Evolutionary conservation across 164 flowering plant species (phyloP), one percentile per base, ranked within the genome.

Genomic region (Taxillus chinensis): DNA sequence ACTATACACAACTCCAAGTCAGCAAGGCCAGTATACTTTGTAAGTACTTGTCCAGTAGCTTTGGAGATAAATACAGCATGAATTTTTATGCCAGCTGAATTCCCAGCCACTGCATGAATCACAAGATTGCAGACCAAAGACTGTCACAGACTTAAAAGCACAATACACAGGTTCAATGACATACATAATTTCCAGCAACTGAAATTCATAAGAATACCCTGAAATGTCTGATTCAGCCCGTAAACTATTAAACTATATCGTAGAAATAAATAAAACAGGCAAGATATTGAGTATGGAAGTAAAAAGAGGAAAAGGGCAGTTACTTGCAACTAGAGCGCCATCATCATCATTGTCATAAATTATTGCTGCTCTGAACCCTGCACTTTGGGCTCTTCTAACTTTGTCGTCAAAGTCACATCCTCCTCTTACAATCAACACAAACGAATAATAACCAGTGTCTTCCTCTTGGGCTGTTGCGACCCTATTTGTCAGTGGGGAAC

Each of bases 351-450:
- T 70, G 72, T 91, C 88, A 68, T 84, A 86, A 50, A 95, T 67
- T 71, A 95, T 85, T 59, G 89, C 95, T 61, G 99, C 93, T 69
- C 80, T 73, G 64, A 83, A 95, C 3, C 97, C 96, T 2, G 90
- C 95, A 60, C 60, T 73, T 66, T 95, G 99, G 2, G 93, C 99
- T 64, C 66, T 81, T 74, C 86, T 79, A 65, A 89, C 92, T 80
- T 93, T 93, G 6, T 84, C 90, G 59, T 90, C 95, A 66, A 91
- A 91, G 71, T 88, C 78, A 72, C 99, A 93, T 41, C 83, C 86
- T 64, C 96, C 97, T 74, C 97, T 86, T 46, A 81, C 66, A 6
- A 87, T 84, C 84, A 95, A 74, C 53, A 67, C 92, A 71, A 83
- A 86, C 2, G 86, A 80, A 6, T 81, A 70, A 45, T 59, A 0